Evolutionary conservation across 1,139 yeast genomes (phyloP), one percentile per base, ranked within the genome.

Genomic region (Lodderomyces metapsilosis): DNA sequence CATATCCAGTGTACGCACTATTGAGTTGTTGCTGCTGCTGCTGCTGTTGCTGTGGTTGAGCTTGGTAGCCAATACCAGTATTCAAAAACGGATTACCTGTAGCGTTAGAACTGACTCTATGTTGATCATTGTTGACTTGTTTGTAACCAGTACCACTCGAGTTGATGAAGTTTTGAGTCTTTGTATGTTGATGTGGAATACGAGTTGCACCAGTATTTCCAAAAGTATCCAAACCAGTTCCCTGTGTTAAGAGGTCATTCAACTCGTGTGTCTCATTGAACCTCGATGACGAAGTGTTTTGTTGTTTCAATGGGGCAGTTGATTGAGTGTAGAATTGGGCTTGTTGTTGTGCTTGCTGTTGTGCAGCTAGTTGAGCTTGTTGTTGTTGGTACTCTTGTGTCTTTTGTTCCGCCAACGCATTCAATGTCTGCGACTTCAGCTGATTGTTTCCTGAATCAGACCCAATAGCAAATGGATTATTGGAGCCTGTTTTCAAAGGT

Each of bases 211-310:
- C 98, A 5, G 88, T 84, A 62, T 92, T 92, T 63, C 98, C 98
- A 62, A 88, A 92, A 0, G 98, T 91, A 63, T 92, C 98, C 43
- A 89, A 71, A 18, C 97, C 98, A 1, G 96, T 87, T 30, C 96
- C 97, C 42, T 83, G 80, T 10, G 95, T 86, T 51, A 91, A 74
- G 44, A 91, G 70, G 45, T 78, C 76, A 63, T 91, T 89, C 56
- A 91, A 76, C 51, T 87, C 92, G 45, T 68, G 89, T 67, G 72
- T 78, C 74, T 58, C 84, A 71, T 69, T 67, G 52, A 51, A 71
- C 49, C 59, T 66, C 18, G 76, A 71, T 3, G 67, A 58, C 4
- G 74, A 62, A 4, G 71, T 66, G 39, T 53, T 61, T 42, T 48
- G 51, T 24, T 42, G 43, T 37, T 45, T 47, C 17, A 43, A 42